Conservation (phyloP, 2,329 filamentous ascomycete genomes). For the Chaetothyriales sp. region DNA sequence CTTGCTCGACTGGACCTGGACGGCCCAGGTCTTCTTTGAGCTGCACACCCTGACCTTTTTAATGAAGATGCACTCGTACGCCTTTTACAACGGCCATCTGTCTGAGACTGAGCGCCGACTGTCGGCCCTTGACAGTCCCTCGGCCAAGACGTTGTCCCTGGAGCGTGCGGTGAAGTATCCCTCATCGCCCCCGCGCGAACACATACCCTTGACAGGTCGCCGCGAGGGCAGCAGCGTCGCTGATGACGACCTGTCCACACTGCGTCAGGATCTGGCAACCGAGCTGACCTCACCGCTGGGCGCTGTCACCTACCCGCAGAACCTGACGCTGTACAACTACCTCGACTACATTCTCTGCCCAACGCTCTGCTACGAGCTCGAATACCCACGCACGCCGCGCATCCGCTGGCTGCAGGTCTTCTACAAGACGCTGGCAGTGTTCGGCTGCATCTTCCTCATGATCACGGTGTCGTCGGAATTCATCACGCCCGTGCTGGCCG, state of each 20-base stretch:
- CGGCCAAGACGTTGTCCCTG: slow-evolving; percentile 48
- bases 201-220: slow-evolving; percentile 19
- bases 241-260: slow-evolving; percentile 43
- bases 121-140: slow-evolving; percentile 60
- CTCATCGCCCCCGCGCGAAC: slow-evolving; percentile 29
- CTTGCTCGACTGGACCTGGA: slow-evolving; percentile 83
- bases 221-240: slow-evolving; percentile 21
- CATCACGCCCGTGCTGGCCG: slow-evolving; percentile 73
- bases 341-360: slow-evolving; percentile 79
- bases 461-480: slow-evolving; percentile 88
- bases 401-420: slow-evolving; percentile 68
- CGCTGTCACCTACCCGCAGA: slow-evolving; percentile 75
- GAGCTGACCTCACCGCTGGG: slow-evolving; percentile 87
- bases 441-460: slow-evolving; percentile 90
- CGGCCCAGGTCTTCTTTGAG: slow-evolving; percentile 84
- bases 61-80: slow-evolving; percentile 99
- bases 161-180: slow-evolving; percentile 64
- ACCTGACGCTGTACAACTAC: slow-evolving; percentile 71
- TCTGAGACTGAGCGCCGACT: slow-evolving; percentile 73
- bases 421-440: slow-evolving; percentile 75
- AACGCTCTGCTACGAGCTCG: slow-evolving; percentile 92
- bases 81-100: slow-evolving; percentile 94
- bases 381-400: slow-evolving; percentile 69
- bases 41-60: slow-evolving; percentile 80
- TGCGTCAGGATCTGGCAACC: slow-evolving; percentile 74